Percentiles rank a stretch among this genome's conserved stretches.
Conservation (phyloP, 1,139 yeast species). For the Kazachstania sp. region DNA sequence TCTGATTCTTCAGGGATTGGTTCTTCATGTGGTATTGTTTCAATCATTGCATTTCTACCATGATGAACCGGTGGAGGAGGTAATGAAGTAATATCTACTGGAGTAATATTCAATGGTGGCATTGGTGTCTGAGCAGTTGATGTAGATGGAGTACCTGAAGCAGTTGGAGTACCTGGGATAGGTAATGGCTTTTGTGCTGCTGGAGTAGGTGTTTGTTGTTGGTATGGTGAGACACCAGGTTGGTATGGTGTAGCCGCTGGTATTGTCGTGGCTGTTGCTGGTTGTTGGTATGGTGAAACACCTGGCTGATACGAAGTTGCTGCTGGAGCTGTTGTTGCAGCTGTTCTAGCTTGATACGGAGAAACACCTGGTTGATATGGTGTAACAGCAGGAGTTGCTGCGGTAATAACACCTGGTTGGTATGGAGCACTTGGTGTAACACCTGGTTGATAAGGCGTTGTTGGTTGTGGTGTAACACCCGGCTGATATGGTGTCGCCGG, state of each 20-base stretch:
- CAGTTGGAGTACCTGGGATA: too few relatives aligned
- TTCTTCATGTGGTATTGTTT: background rate
- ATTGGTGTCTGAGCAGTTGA: too few relatives aligned
- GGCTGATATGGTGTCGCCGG: background rate
- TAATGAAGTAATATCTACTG: conserved; percentile 11
- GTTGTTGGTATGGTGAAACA: background rate
- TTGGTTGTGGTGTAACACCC: background rate
- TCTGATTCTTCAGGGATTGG: background rate
- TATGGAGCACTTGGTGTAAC: background rate
- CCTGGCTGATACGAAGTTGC: background rate
- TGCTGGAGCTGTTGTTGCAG: too few relatives aligned
- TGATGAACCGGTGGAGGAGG: conserved; percentile 22
- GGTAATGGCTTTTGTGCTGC: conserved; percentile 1
- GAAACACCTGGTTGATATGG: background rate
- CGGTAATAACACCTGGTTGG: background rate
- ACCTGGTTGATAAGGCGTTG: background rate
- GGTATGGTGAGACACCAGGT: background rate
- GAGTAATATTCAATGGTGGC: conserved; percentile 1
- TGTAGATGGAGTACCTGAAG: too few relatives aligned
- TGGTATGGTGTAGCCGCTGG: background rate
- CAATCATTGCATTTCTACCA: conserved; percentile 8
- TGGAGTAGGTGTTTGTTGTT: conserved; percentile 5
- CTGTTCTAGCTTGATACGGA: too few relatives aligned
- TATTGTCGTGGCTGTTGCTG: too few relatives aligned
- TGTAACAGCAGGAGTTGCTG: background rate